Evolutionary conservation across 352 stramenopile genomes (phyloP), one percentile per base, ranked within the genome.

Genomic region (Phytophthora ohioensis): DNA sequence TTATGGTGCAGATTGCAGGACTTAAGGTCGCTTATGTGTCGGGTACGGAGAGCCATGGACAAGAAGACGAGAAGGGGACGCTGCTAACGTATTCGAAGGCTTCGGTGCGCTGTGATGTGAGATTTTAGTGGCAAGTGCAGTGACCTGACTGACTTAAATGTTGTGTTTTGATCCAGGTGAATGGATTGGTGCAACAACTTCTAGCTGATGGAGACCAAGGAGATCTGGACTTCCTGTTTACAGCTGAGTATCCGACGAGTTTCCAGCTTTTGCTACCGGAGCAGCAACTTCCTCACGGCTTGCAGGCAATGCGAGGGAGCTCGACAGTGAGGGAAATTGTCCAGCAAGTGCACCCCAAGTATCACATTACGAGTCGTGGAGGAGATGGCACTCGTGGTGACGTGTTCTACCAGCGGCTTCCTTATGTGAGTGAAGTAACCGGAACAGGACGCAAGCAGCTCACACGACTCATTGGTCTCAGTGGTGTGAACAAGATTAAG

Each of bases 331-430:
- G 59, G 6, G 51, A 78, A 31, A 55, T 88, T 30, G 57, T 91
- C 21, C 72, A 81, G 53, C 69, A 75, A 12, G 71, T 88, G 9
- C 69, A 84, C 21, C 87, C 87, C n/a, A 87, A 82, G 31, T 95
- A 95, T 62, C 87, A 95, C 64, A 85, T 95, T 54, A 88, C 79
- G 11, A 89, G 81, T 68, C 79, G 68, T 30, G 71, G 67, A 51
- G 81, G 84, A 13, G 64, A 80, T 17, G 69, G 60, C 7, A 73
- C 54, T 34, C 56, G 69, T 8, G 68, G 68, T 0, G 76, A 79
- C 21, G 81, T 92, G 21, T 95, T 93, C 51, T 93, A 93, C 73
- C 85, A 95, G 71, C 82, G 85, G 8, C 67, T 92, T 36, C 87
- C 87, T 13, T 95, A 95, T 73, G 80, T 95, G 53, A 95, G 82